Evolutionary conservation across 352 stramenopile species (phyloP).

Genomic region (Phytophthora tentaculata): DNA sequence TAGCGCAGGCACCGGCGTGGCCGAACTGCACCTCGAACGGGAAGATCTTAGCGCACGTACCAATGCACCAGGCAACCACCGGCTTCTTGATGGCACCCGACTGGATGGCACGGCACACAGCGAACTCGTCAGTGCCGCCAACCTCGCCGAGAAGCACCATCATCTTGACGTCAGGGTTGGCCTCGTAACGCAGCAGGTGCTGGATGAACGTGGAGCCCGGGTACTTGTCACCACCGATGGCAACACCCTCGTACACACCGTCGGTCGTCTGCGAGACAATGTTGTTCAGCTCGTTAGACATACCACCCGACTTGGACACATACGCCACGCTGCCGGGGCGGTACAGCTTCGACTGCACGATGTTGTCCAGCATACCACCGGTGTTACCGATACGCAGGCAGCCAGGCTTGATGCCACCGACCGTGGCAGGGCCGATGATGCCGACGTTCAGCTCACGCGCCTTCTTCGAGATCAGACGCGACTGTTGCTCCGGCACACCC

Average conservation of each 20-base stretch:
- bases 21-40: slow-evolving; percentile 98
- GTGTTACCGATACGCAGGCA: slow-evolving; percentile 98
- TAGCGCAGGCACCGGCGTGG: slow-evolving; percentile 94
- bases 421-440: slow-evolving; percentile 96
- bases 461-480: slow-evolving; percentile 94
- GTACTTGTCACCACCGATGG: slow-evolving; percentile 96
- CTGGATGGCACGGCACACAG: slow-evolving; percentile 94
- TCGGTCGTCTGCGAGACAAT: slow-evolving; percentile 96
- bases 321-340: slow-evolving; percentile 95
- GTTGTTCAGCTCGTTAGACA: slow-evolving; percentile 99
- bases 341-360: slow-evolving; percentile 97
- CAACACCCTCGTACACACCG: slow-evolving; percentile 96
- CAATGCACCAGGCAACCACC: slow-evolving; percentile 98
- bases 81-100: slow-evolving; percentile 95
- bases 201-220: slow-evolving; percentile 97
- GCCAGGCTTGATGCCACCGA: slow-evolving; percentile 97
- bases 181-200: slow-evolving; percentile 96
- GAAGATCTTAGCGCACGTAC: slow-evolving; percentile 97
- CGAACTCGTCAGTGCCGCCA: slow-evolving; percentile 96
- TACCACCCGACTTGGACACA: slow-evolving; percentile 96
- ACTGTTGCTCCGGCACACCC: slow-evolving; percentile 96
- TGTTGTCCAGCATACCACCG: slow-evolving; percentile 98
- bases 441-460: slow-evolving; percentile 91
- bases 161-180: slow-evolving; percentile 96
- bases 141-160: slow-evolving; percentile 97